Evolutionary conservation across 306 rosid genomes (phyloP).

Genomic region (Vigna nakashimae): DNA sequence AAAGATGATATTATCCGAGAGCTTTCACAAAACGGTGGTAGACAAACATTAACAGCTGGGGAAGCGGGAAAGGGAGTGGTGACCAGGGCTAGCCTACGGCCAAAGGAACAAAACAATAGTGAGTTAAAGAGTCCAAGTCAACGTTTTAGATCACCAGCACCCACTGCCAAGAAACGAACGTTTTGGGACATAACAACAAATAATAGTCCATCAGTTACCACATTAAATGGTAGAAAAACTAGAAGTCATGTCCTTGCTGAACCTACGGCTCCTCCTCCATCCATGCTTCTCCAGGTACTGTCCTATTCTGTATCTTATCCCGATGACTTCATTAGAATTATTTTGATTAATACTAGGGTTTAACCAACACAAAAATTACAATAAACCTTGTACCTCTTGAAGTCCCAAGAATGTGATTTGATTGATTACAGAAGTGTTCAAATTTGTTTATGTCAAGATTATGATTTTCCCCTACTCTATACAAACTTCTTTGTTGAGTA

Average conservation of each 20-base stretch:
- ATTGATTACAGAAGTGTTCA: not conserved
- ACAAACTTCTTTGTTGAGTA: not conserved
- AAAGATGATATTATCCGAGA: conserved; percentile 77
- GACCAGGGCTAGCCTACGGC: conserved; percentile 63
- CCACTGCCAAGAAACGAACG: conserved; percentile 86
- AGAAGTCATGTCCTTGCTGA: conserved; percentile 82
- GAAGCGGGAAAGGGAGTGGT: conserved; percentile 54
- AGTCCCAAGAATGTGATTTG: not conserved
- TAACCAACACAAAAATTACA: not conserved
- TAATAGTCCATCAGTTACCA: conserved; percentile 80
- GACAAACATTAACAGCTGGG: conserved; percentile 43
- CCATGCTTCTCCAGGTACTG: conserved; percentile 93
- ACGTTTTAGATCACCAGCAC: conserved; percentile 82
- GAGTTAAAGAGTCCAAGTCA: conserved; percentile 79
- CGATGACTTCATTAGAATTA: conserved; percentile 8
- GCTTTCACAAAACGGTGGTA: conserved; percentile 62
- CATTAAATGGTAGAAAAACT: conserved; percentile 84
- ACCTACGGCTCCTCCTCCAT: conserved; percentile 71
- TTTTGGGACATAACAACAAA: conserved; percentile 94
- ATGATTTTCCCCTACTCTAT: not conserved
- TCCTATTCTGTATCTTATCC: conserved; percentile 50
- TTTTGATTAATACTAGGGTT: not conserved
- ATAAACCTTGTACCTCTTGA: not conserved
- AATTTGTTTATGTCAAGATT: not conserved
- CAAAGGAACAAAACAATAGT: conserved; percentile 68